Conservation (phyloP, 768 basidiomycete genomes). For the Termitomyces bulborhizus region DNA sequence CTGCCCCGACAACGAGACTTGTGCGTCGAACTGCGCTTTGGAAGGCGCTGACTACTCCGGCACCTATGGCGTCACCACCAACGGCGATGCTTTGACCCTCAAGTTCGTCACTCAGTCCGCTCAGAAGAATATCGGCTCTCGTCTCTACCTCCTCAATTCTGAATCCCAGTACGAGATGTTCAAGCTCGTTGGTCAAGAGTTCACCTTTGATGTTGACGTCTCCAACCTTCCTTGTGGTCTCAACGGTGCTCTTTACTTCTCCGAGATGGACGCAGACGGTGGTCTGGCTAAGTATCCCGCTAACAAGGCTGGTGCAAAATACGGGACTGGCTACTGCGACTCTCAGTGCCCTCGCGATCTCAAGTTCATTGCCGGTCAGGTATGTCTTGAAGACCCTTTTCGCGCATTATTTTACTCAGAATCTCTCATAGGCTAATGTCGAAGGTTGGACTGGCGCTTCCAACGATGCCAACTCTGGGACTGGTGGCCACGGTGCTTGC, state of each 20-base stretch:
- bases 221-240: slow-evolving; percentile 4
- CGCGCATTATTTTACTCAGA: neutral
- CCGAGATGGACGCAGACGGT: slow-evolving; percentile 2
- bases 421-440: slow-evolving; percentile 35
- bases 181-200: slow-evolving; percentile 6
- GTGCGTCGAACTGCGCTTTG: slow-evolving; percentile 34
- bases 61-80: slow-evolving; percentile 48
- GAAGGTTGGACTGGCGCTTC: slow-evolving; percentile 32
- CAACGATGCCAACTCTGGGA: slow-evolving; percentile 38
- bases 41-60: slow-evolving; percentile 43
- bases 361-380: slow-evolving; percentile 5
- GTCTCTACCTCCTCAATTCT: slow-evolving; percentile 7
- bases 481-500: slow-evolving; percentile 39
- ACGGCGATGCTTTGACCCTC: slow-evolving; percentile 34
- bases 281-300: slow-evolving; percentile 3
- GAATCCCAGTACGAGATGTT: slow-evolving; percentile 9
- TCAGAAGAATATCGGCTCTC: slow-evolving; percentile 32
- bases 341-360: slow-evolving; percentile 3
- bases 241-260: slow-evolving; percentile 3
- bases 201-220: slow-evolving; percentile 1
- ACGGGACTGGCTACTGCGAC: slow-evolving; percentile 3
- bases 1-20: slow-evolving; percentile 44
- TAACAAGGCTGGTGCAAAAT: slow-evolving; percentile 2
- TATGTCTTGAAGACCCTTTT: neutral
- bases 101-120: slow-evolving; percentile 38